Conservation (phyloP, 345 rosid species). For the Microthlaspi erraticum region DNA sequence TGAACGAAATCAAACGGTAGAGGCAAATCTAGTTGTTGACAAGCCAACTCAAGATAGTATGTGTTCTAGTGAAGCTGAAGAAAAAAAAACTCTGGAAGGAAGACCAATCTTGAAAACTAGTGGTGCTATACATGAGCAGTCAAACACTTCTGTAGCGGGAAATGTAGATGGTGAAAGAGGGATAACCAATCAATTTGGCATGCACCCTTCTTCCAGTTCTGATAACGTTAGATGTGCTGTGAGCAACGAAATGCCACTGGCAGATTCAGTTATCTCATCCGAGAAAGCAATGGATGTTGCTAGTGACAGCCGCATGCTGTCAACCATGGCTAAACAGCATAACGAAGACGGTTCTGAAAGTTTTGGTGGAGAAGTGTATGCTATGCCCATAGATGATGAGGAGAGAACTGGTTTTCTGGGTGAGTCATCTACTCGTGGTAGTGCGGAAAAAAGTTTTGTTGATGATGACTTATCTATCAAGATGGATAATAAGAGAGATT, state of each 20-base stretch:
- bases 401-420: conserved; percentile 42
- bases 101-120: conserved; percentile 39
- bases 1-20: conserved; percentile 41
- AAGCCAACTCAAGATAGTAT: conserved; percentile 26
- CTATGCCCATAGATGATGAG: conserved; percentile 39
- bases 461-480: conserved; percentile 17
- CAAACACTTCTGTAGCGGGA: conserved; percentile 38
- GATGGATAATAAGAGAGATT: conserved; percentile 27
- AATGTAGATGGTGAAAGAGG: conserved; percentile 30
- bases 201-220: conserved; percentile 30
- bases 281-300: conserved; percentile 42
- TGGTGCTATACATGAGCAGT: conserved; percentile 38
- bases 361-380: conserved; percentile 39
- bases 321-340: conserved; percentile 43
- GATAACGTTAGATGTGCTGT: conserved; percentile 34
- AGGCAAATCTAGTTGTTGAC: conserved; percentile 21
- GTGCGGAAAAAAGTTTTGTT: conserved; percentile 40
- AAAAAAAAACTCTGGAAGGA: conserved; percentile 35
- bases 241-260: conserved; percentile 29
- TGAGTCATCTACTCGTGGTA: conserved; percentile 32
- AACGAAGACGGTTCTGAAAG: conserved; percentile 39
- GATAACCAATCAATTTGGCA: conserved; percentile 40
- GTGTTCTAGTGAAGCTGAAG: conserved; percentile 41
- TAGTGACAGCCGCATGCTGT: conserved; percentile 40
- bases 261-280: conserved; percentile 40